Percentiles rank a stretch among this genome's conserved stretches.
These are phyloP conservation scores for Vanderwaltozyma verrucispora DNA, from an alignment of 805 yeast species.

Conservation along the genomic window DNA sequence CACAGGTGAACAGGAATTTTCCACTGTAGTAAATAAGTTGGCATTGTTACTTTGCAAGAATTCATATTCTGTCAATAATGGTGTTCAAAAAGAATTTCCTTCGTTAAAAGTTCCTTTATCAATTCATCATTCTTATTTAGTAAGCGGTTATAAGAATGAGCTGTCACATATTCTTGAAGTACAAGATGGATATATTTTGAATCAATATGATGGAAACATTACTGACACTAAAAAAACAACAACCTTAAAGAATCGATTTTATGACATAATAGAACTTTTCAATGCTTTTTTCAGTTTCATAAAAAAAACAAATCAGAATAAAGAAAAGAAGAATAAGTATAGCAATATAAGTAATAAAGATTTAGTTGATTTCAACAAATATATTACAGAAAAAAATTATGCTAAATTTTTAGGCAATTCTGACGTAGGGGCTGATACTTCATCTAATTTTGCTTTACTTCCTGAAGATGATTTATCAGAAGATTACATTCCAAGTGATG, in stretches of 20 bases:
- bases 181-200: not conserved
- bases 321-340: too few species aligned
- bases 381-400: conserved; percentile 22
- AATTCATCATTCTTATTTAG: conserved; percentile 12
- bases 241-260: too few species aligned
- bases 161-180: conserved; percentile 1
- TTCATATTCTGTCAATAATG: conserved; percentile 12
- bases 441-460: conserved; percentile 7
- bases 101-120: conserved; percentile 11
- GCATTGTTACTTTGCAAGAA: conserved; percentile 19
- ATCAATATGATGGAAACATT: too few species aligned
- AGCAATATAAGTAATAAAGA: conserved; percentile 1
- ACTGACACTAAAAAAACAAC: too few species aligned
- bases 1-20: conserved; percentile 25
- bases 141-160: conserved; percentile 15
- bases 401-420: conserved; percentile 11
- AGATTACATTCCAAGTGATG: conserved; percentile 15
- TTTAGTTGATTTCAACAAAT: conserved; percentile 6
- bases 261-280: too few species aligned
- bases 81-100: conserved; percentile 22
- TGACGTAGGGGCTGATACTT: conserved; percentile 10
- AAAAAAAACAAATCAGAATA: too few species aligned
- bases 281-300: too few species aligned
- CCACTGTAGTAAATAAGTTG: conserved; percentile 13
- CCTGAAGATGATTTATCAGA: conserved; percentile 25